Evolutionary conservation across 176 grass and related monocot genomes (phyloP).

Genomic region (Phoenix dactylifera): DNA sequence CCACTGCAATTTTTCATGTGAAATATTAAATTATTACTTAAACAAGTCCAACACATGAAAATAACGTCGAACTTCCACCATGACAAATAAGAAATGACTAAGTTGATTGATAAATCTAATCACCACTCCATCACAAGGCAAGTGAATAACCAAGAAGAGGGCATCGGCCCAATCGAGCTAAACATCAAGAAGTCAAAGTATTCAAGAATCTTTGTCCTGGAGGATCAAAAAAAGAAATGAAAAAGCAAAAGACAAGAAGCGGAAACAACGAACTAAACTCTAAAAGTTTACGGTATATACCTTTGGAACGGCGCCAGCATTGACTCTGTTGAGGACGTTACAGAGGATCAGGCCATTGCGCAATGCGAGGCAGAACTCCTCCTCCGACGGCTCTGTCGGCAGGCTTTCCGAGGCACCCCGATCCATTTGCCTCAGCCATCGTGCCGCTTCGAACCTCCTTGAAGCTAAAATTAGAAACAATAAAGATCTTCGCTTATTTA

Average conservation of each 20-base stretch:
- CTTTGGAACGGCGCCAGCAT: constrained; percentile 61
- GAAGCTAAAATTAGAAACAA: constrained; percentile 21
- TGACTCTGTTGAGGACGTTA: constrained; percentile 80
- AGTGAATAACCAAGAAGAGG: no score
- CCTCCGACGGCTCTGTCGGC: constrained; percentile 44
- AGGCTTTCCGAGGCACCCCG: constrained; percentile 29
- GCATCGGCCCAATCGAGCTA: no score
- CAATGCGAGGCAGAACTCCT: constrained; percentile 47
- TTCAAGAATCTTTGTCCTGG: no score
- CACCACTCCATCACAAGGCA: no score
- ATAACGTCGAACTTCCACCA: no score
- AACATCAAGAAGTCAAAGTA: no score
- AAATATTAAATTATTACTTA: no score
- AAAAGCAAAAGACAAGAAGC: background rate
- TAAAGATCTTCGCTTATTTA: background rate
- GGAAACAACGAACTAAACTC: background rate
- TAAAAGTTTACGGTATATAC: constrained; percentile 11
- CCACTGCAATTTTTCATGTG: no score
- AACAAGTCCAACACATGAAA: no score
- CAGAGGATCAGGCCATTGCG: constrained; percentile 77
- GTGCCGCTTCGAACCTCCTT: constrained; percentile 57
- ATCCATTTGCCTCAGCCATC: constrained; percentile 69
- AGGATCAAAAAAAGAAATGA: background rate
- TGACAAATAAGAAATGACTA: no score
- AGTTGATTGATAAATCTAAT: no score